phyloP scores from a whole-genome alignment of 257 asterid species.

The Cordia subcordata region DNA sequence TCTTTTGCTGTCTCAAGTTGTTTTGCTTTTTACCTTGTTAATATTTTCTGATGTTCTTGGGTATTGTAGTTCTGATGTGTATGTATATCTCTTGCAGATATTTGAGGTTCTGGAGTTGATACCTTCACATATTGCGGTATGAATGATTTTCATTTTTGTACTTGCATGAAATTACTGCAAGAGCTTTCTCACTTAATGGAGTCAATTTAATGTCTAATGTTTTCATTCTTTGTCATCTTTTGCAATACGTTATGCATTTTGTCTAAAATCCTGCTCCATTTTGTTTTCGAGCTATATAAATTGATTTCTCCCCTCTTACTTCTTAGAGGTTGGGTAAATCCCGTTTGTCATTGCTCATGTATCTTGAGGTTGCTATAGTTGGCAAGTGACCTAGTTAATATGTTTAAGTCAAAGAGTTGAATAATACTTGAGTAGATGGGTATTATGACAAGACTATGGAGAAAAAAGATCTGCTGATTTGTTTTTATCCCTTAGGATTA shows the following conservation, averaged over 20 bases:
- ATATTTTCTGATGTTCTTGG: too few species aligned
- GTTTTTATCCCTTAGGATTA: too few species aligned
- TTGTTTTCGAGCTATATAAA: background rate
- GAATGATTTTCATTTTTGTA: slow-evolving; percentile 18
- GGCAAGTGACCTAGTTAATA: background rate
- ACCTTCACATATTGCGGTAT: slow-evolving; percentile 94
- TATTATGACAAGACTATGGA: too few species aligned
- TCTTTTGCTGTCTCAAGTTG: background rate
- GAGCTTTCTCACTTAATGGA: background rate
- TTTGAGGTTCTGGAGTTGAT: slow-evolving; percentile 87
- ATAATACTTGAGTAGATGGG: background rate
- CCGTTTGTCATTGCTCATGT: background rate
- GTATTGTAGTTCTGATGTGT: background rate
- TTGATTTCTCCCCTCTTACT: too few species aligned
- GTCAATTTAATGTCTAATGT: background rate
- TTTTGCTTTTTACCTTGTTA: background rate
- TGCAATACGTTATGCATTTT: background rate
- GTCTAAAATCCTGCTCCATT: background rate
- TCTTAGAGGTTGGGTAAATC: background rate
- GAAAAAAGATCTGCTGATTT: too few species aligned
- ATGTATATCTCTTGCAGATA: slow-evolving; percentile 56
- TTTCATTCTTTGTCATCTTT: background rate
- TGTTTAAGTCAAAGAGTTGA: background rate
- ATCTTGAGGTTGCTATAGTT: background rate
- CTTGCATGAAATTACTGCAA: background rate